Percentiles rank a stretch among this genome's conserved stretches.
Evolutionary conservation across 768 basidiomycete genomes (phyloP).

Genomic region (Trametes meyenii): DNA sequence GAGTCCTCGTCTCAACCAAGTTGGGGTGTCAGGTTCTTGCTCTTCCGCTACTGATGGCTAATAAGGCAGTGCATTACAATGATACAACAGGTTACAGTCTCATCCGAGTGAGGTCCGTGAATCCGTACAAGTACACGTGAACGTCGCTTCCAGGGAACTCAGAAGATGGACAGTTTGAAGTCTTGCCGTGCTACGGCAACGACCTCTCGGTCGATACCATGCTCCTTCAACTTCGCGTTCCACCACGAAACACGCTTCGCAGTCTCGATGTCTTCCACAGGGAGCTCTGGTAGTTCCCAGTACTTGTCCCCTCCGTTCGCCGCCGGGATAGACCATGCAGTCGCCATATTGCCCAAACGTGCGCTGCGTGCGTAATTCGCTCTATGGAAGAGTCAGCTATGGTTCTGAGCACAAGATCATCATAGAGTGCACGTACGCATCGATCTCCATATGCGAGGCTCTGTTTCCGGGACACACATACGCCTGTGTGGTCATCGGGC

Average conservation of each 20-base stretch:
- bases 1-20: too few species aligned
- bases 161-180: slow-evolving; percentile 14
- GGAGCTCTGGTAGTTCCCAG: slow-evolving; percentile 22
- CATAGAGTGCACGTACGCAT: slow-evolving; percentile 27
- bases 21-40: too few species aligned
- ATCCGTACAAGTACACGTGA: slow-evolving; percentile 1
- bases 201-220: slow-evolving; percentile 20
- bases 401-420: not conserved
- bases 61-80: too few species aligned
- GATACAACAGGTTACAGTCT: too few species aligned
- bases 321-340: slow-evolving; percentile 22
- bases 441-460: slow-evolving; percentile 15
- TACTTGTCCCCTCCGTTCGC: slow-evolving; percentile 16
- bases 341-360: slow-evolving; percentile 22
- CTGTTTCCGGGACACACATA: slow-evolving; percentile 30
- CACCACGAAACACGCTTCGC: slow-evolving; percentile 25
- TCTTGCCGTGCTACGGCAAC: slow-evolving; percentile 21
- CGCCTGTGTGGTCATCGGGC: slow-evolving; percentile 29
- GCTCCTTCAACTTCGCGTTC: slow-evolving; percentile 28
- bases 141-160: not conserved
- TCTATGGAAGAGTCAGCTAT: not conserved
- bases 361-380: slow-evolving; percentile 21
- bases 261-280: slow-evolving; percentile 22
- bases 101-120: not conserved
- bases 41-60: too few species aligned